phyloP scores from a whole-genome alignment of 1,284 basidiomycete species.

The Cryptococcus maquisensis region DNA sequence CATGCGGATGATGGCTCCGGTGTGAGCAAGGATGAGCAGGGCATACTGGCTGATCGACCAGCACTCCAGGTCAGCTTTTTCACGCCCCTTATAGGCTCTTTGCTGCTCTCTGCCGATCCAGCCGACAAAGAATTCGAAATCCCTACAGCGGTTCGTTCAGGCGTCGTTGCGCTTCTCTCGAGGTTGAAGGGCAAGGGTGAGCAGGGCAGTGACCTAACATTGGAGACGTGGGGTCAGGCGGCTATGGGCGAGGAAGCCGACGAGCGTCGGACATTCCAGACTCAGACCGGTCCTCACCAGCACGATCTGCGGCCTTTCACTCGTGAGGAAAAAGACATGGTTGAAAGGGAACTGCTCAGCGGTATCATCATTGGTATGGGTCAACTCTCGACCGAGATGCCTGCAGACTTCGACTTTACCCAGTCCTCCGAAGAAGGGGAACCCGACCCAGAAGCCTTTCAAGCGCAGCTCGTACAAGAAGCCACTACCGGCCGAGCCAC shows the following conservation, averaged over 20 bases:
- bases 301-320: conserved; percentile 54
- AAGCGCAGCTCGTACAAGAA: conserved; percentile 54
- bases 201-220: conserved; percentile 1
- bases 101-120: conserved; percentile 75
- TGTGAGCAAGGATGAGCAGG: conserved; percentile 13
- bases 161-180: conserved; percentile 72
- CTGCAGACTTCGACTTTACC: conserved; percentile 35
- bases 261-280: conserved; percentile 31
- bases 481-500: conserved; percentile 82
- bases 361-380: conserved; percentile 86
- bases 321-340: conserved; percentile 57
- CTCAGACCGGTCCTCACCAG: conserved; percentile 45
- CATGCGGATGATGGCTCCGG: conserved; percentile 16
- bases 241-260: conserved; percentile 15
- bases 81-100: conserved; percentile 82
- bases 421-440: conserved; percentile 16
- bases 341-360: conserved; percentile 73
- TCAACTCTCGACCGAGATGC: conserved; percentile 57
- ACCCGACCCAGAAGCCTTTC: conserved; percentile 26
- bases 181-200: conserved; percentile 43
- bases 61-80: conserved; percentile 76
- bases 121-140: conserved; percentile 57
- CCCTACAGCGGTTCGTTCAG: conserved; percentile 59
- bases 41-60: conserved; percentile 44
- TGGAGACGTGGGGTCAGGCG: conserved; percentile 39